Conservation (phyloP, 2,329 filamentous ascomycete genomes). For the Neocucurbitaria cava region DNA sequence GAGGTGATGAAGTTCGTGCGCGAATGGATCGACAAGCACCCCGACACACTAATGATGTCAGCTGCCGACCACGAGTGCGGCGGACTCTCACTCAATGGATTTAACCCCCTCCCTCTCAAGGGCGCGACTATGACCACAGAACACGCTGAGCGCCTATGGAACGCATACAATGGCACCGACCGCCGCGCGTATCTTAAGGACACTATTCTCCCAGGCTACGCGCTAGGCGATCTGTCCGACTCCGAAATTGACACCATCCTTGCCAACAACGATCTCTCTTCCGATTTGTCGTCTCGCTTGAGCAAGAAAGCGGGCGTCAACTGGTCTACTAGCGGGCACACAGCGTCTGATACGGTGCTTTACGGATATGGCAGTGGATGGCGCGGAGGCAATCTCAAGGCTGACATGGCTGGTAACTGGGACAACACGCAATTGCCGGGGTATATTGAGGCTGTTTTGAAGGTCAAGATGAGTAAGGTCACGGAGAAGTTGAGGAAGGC, state of each 20-base stretch:
- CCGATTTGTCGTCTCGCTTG: slow-evolving; percentile 39
- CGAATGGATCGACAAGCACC: slow-evolving; percentile 51
- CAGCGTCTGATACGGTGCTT: slow-evolving; percentile 47
- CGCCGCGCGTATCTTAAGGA: slow-evolving; percentile 29
- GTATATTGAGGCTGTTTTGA: slow-evolving; percentile 26
- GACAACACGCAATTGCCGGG: slow-evolving; percentile 30
- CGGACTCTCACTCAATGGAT: slow-evolving; percentile 50
- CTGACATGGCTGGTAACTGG: slow-evolving; percentile 32
- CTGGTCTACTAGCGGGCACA: slow-evolving; percentile 50
- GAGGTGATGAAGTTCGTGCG: slow-evolving; percentile 47
- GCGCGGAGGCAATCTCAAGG: slow-evolving; percentile 19
- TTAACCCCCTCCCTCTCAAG: slow-evolving; percentile 43
- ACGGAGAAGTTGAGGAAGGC: slow-evolving; percentile 25
- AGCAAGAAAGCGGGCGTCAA: slow-evolving; percentile 41
- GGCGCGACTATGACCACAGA: slow-evolving; percentile 43
- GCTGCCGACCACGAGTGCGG: slow-evolving; percentile 54
- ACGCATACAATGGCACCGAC: slow-evolving; percentile 42
- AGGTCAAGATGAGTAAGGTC: slow-evolving; percentile 25
- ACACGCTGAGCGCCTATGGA: slow-evolving; percentile 33
- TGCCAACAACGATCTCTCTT: slow-evolving; percentile 28
- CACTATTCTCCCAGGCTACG: slow-evolving; percentile 41
- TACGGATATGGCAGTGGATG: slow-evolving; percentile 44
- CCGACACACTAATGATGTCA: slow-evolving; percentile 49
- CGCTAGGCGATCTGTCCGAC: slow-evolving; percentile 29
- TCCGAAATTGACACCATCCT: slow-evolving; percentile 39